Percentiles rank a stretch among this genome's conserved stretches.
phyloP scores from a whole-genome alignment of 805 yeast genomes.

The Candida arabinofermentans region DNA sequence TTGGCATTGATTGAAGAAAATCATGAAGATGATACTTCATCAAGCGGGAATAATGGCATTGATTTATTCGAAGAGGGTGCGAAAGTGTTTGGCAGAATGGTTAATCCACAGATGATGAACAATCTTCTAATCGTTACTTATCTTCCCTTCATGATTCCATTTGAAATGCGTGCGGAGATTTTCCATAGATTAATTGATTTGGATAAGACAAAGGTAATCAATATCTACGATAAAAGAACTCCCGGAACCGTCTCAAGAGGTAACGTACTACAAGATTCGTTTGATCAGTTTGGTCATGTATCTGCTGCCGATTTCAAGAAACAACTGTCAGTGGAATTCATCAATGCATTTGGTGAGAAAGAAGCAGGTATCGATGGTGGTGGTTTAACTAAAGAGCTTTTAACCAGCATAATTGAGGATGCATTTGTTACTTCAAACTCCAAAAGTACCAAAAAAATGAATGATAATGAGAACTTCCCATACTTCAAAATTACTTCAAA shows the following conservation, averaged over 20 bases:
- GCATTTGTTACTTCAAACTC: conserved; percentile 49
- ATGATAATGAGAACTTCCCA: conserved; percentile 21
- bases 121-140: conserved; percentile 50
- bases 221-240: conserved; percentile 23
- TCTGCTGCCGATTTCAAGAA: conserved; percentile 54
- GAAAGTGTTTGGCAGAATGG: conserved; percentile 12
- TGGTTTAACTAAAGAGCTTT: conserved; percentile 87
- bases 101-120: conserved; percentile 26
- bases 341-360: conserved; percentile 59
- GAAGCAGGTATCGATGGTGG: conserved; percentile 98
- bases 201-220: conserved; percentile 38
- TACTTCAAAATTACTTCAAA: conserved; percentile 42
- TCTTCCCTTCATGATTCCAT: conserved; percentile 78
- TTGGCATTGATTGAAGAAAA: conserved; percentile 15
- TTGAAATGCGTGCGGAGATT: conserved; percentile 65
- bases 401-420: conserved; percentile 66
- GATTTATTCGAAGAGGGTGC: conserved; percentile 10
- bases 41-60: conserved; percentile 1
- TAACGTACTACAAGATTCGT: conserved; percentile 72
- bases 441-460: conserved; percentile 17
- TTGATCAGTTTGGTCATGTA: conserved; percentile 45
- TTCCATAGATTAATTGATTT: conserved; percentile 59
- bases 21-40: conserved; percentile 12
- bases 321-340: conserved; percentile 60
- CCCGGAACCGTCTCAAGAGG: conserved; percentile 65